These are phyloP conservation scores for Coniochaeta sp. DNA, from an alignment of 2,329 filamentous ascomycete genomes.

Conservation along the genomic window DNA sequence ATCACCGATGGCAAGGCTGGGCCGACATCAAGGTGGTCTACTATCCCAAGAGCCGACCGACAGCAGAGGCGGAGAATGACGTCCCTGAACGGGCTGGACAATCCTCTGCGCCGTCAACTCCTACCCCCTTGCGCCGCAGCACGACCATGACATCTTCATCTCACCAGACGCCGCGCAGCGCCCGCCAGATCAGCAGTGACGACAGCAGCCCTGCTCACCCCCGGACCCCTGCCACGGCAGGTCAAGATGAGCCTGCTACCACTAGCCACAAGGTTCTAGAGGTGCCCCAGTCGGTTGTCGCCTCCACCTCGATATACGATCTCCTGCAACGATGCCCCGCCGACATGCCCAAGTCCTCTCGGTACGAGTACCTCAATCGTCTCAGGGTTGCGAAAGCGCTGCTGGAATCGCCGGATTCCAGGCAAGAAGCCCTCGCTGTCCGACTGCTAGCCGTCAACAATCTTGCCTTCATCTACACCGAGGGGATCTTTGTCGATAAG, in stretches of 20 bases:
- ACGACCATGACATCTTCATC: constrained; percentile 39
- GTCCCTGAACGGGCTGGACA: constrained; percentile 7
- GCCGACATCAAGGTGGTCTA: constrained; percentile 75
- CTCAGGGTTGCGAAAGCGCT: constrained; percentile 80
- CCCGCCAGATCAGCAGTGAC: constrained; percentile 9
- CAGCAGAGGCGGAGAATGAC: constrained; percentile 12
- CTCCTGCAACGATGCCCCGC: constrained; percentile 48
- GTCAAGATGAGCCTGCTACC: constrained; percentile 30
- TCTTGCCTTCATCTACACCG: constrained; percentile 79
- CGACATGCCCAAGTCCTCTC: constrained; percentile 63
- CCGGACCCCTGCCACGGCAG: constrained; percentile 27
- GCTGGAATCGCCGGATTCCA: constrained; percentile 53
- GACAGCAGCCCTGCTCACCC: constrained; percentile 30
- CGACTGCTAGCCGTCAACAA: constrained; percentile 86
- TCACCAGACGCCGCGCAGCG: constrained; percentile 34
- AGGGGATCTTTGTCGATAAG: constrained; percentile 77
- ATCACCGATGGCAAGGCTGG: constrained; percentile 65
- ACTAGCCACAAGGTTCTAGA: constrained; percentile 55
- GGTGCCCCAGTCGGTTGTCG: constrained; percentile 50
- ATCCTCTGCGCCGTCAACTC: constrained; percentile 55
- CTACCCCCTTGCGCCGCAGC: constrained; percentile 67
- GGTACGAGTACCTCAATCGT: constrained; percentile 80
- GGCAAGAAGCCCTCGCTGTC: constrained; percentile 71
- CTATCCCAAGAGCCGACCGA: constrained; percentile 46
- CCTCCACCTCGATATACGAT: constrained; percentile 45